Evolutionary conservation across 352 stramenopile species (phyloP).

Genomic region (Globisporangium nunn): DNA sequence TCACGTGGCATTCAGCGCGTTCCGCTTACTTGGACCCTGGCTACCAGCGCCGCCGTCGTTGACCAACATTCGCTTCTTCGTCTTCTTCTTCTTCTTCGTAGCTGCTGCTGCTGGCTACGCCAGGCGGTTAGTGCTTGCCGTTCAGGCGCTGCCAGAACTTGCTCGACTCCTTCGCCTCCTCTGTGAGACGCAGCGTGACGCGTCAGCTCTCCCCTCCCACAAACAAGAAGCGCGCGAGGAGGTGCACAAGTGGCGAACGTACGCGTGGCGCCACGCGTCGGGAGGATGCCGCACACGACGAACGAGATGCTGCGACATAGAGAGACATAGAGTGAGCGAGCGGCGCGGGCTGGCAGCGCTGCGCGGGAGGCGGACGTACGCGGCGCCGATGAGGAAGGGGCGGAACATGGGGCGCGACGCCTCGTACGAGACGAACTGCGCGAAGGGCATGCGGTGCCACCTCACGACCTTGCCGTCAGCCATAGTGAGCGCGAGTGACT

Average conservation of each 20-base stretch:
- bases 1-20: neutral
- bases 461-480: constrained; percentile 57
- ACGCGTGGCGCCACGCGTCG: constrained; percentile 61
- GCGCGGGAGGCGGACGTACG: constrained; percentile 28
- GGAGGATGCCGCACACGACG: constrained; percentile 79
- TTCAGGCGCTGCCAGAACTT: constrained; percentile 85
- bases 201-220: neutral
- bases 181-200: constrained; percentile 12
- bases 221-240: no score
- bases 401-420: constrained; percentile 74
- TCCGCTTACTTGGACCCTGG: neutral
- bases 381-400: constrained; percentile 73
- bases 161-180: constrained; percentile 79
- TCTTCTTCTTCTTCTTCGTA: neutral
- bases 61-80: neutral
- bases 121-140: constrained; percentile 72
- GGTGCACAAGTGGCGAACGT: constrained; percentile 12
- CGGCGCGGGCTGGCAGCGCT: no score
- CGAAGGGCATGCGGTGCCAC: constrained; percentile 81
- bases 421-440: constrained; percentile 73
- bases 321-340: no score
- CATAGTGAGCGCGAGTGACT: constrained; percentile 25
- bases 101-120: neutral
- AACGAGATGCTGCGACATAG: constrained; percentile 41
- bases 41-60: neutral